Conservation (phyloP, 169 alveolate species). For the Eimeria necatrix region DNA sequence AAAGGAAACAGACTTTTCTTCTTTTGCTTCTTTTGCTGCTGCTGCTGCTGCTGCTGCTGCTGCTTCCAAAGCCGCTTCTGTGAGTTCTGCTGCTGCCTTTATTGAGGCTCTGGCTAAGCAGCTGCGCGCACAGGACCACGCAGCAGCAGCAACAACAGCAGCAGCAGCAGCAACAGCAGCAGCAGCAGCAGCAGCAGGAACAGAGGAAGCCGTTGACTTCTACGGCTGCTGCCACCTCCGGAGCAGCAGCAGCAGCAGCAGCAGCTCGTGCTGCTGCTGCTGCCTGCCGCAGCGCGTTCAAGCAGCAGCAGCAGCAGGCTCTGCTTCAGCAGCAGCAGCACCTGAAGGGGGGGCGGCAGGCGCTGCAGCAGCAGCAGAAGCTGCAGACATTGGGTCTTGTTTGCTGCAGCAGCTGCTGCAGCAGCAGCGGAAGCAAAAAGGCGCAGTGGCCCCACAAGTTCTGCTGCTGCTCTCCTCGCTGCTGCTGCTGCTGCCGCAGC, state of each 20-base stretch:
- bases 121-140: neutral
- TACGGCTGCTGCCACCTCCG: constrained; percentile 1
- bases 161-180: neutral
- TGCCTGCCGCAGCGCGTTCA: neutral
- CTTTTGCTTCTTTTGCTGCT: neutral
- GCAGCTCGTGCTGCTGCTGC: neutral
- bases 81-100: neutral
- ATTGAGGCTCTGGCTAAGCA: neutral
- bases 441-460: neutral
- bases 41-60: neutral
- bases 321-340: neutral
- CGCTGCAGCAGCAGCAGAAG: constrained; percentile 21
- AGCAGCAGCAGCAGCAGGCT: neutral
- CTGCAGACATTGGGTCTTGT: neutral
- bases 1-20: no score
- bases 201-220: neutral
- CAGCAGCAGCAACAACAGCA: neutral
- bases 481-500: neutral
- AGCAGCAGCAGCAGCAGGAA: constrained; percentile 3
- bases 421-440: neutral
- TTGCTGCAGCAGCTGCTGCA: constrained; percentile 9
- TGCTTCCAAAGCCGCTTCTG: neutral
- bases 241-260: neutral
- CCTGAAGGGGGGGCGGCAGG: neutral
- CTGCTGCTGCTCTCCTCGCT: neutral